phyloP scores from a whole-genome alignment of 169 alveolate species.

The Cryptosporidium ubiquitum region DNA sequence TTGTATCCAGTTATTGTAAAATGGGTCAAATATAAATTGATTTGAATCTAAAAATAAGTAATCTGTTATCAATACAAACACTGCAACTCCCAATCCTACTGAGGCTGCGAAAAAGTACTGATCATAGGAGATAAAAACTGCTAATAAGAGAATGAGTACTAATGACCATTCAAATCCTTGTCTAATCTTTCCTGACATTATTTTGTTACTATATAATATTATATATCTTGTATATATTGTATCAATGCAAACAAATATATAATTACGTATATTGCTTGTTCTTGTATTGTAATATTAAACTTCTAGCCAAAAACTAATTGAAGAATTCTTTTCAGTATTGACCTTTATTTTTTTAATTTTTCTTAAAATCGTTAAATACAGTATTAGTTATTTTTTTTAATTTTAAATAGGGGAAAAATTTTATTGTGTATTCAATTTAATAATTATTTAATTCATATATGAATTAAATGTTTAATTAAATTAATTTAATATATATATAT shows the following conservation, averaged over 20 bases:
- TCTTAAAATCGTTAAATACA: too few relatives aligned
- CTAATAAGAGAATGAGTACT: conserved; percentile 17
- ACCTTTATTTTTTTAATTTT: too few relatives aligned
- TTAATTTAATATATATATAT: too few relatives aligned
- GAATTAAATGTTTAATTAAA: too few relatives aligned
- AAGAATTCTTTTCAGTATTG: background rate
- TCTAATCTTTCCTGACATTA: conserved; percentile 62
- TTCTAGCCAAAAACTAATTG: background rate
- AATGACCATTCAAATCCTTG: conserved; percentile 70
- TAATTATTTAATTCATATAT: too few relatives aligned
- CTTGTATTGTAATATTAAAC: background rate
- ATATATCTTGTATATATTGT: background rate
- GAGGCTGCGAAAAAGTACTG: conserved; percentile 47
- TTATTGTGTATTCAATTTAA: too few relatives aligned
- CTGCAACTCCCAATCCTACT: conserved; percentile 40
- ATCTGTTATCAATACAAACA: conserved; percentile 28
- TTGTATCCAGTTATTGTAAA: conserved; percentile 67
- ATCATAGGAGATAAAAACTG: conserved; percentile 42
- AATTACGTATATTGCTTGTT: too few relatives aligned
- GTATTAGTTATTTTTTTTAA: too few relatives aligned
- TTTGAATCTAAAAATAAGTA: conserved; percentile 43
- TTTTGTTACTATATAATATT: background rate
- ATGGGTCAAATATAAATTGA: conserved; percentile 67
- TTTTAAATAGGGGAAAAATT: too few relatives aligned
- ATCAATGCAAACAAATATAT: background rate